Evolutionary conservation across 1,284 basidiomycete species (phyloP).

Genomic region (Boletus semigastroideus): DNA sequence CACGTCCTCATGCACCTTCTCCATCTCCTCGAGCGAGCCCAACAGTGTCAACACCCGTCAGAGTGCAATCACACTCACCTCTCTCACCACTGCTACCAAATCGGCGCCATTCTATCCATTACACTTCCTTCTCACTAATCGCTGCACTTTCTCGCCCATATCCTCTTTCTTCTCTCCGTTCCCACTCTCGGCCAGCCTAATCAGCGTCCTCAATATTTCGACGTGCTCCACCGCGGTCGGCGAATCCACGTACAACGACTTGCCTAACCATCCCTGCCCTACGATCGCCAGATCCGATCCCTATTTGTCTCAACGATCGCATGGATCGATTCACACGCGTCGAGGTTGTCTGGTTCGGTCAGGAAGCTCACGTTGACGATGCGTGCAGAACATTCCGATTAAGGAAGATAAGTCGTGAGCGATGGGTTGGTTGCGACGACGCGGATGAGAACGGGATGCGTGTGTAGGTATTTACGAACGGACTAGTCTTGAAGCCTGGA

Average conservation of each 20-base stretch:
- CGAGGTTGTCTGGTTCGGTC: slow-evolving; percentile 94
- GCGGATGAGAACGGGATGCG: slow-evolving; percentile 23
- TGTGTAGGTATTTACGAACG: too few relatives aligned
- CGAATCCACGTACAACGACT: slow-evolving; percentile 94
- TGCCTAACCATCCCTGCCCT: slow-evolving; percentile 93
- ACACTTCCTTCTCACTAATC: slow-evolving; percentile 58
- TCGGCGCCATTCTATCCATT: slow-evolving; percentile 92
- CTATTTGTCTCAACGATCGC: slow-evolving; percentile 97
- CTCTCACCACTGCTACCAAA: slow-evolving; percentile 81
- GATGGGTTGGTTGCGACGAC: too few relatives aligned
- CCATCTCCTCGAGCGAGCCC: slow-evolving; percentile 54
- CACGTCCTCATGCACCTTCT: slow-evolving; percentile 14
- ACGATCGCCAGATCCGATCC: slow-evolving; percentile 99
- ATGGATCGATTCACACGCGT: slow-evolving; percentile 87
- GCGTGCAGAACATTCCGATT: slow-evolving; percentile 96
- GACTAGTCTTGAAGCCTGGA: too few relatives aligned
- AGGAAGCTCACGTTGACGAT: slow-evolving; percentile 97
- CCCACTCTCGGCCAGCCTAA: slow-evolving; percentile 61
- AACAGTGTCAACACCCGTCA: slow-evolving; percentile 70
- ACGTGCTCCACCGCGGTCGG: slow-evolving; percentile 76
- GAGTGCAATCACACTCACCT: slow-evolving; percentile 88
- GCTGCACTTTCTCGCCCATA: slow-evolving; percentile 37
- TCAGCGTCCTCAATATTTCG: slow-evolving; percentile 78
- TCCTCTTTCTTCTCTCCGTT: slow-evolving; percentile 11
- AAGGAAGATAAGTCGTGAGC: too few relatives aligned